Conservation (phyloP, 2,329 filamentous ascomycete genomes). For the Hirsutella thompsonii region DNA sequence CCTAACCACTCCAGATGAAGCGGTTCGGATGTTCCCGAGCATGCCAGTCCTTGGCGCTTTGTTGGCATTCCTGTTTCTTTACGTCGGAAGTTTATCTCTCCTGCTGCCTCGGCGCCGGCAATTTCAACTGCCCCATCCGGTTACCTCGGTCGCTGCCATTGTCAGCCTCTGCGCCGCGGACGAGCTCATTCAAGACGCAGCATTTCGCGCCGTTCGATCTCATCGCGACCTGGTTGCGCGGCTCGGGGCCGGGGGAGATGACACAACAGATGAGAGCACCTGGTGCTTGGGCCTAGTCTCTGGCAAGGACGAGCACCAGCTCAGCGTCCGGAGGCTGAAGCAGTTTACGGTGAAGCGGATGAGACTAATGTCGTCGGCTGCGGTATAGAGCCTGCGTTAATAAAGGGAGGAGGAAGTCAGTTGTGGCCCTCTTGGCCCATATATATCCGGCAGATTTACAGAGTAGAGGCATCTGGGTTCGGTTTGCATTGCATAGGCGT, state of each 20-base stretch:
- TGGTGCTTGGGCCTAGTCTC: slow-evolving; percentile 36
- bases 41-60: slow-evolving; percentile 60
- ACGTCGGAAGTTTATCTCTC: slow-evolving; percentile 47
- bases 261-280: slow-evolving; percentile 31
- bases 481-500: neutral
- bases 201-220: slow-evolving; percentile 56
- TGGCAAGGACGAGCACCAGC: slow-evolving; percentile 25
- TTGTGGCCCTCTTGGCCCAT: no score
- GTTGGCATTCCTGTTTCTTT: slow-evolving; percentile 60
- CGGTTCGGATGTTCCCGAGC: slow-evolving; percentile 57
- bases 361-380: slow-evolving; percentile 3
- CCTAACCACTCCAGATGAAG: slow-evolving; percentile 38
- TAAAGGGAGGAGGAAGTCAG: no score
- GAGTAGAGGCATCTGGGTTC: neutral
- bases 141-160: slow-evolving; percentile 61
- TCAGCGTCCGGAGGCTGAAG: slow-evolving; percentile 31
- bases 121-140: slow-evolving; percentile 59
- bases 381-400: no score
- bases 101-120: slow-evolving; percentile 47
- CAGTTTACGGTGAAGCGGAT: slow-evolving; percentile 29
- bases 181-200: slow-evolving; percentile 56
- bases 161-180: slow-evolving; percentile 66
- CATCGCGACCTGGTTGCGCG: slow-evolving; percentile 56
- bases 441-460: neutral
- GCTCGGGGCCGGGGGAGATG: slow-evolving; percentile 41